Base-by-base conservation (phyloP, 257 asterid genomes). In the Perilla frutescens region DNA sequence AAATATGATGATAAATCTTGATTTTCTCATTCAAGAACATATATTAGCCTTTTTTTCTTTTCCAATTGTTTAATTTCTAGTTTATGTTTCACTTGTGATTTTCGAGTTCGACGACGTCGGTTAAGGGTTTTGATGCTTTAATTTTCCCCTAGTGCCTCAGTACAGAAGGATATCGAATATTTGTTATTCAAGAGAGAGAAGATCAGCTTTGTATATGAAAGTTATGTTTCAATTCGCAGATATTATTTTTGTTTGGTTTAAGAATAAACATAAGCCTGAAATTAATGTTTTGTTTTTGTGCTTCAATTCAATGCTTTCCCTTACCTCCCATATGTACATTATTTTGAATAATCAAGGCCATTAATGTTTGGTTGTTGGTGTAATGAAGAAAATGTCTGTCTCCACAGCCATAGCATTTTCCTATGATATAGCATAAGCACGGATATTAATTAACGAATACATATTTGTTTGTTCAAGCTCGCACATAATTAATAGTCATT, bases 331-430 rank as follows among this genome's bases (percentile, higher is more conserved):
- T 9, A 55, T 68, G 62, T 65, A 12, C 14, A 11, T 7, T 14
- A 13, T 3, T 13, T 70, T 78, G 66, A 66, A 40, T 66, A 50
- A 74, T 62, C 29, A 79, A 74, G 75, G 66, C 50, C 74, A 77
- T 80, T 54, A 79, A 78, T 79, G 76, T 62, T 3, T 66, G 84
- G 86, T 84, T 53, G 89, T 61, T 84, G 86, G 76, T 67, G 75
- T 66, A 63, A 65, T 76, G 70, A 74, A 81, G 36, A 34, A 58
- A 31, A 45, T 37, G 3, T 45, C 20, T 68, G 12, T 73, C 44
- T 65, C 49, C 41, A 9, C 51, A 10, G 65, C 49, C 47, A 59
- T 64, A 32, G 34, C 53, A 66, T 48, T 48, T 67, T 51, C 66
- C 59, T 10, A 15, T 58, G 11, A 58, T 50, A 65, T 63, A 55